These are phyloP conservation scores for barrel medic (Medicago truncatula) DNA, from an alignment of 306 rosid species.

Conservation along the genomic window DNA sequence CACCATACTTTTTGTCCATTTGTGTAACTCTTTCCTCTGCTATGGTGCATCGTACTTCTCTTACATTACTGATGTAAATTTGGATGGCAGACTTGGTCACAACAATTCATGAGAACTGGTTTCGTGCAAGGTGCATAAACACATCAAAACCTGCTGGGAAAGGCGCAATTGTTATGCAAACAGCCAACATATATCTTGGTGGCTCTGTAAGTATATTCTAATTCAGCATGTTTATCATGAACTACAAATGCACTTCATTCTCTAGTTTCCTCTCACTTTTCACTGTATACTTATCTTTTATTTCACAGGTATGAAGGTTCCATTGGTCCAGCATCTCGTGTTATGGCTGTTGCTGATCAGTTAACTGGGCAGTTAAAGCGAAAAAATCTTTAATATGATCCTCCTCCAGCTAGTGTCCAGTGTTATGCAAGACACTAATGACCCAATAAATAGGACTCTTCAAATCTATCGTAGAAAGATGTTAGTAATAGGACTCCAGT, in stretches of 20 bases:
- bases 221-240: slow-evolving; percentile 17
- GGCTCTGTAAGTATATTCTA: too few relatives aligned
- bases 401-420: background rate
- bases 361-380: slow-evolving; percentile 73
- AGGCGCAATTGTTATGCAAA: too few relatives aligned
- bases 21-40: too few relatives aligned
- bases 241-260: background rate
- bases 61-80: too few relatives aligned
- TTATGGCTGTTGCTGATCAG: slow-evolving; percentile 88
- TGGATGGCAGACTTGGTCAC: too few relatives aligned
- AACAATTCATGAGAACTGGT: slow-evolving; percentile 93
- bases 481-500: too few relatives aligned
- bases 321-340: slow-evolving; percentile 90
- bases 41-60: too few relatives aligned
- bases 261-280: background rate
- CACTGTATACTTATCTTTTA: slow-evolving; percentile 4
- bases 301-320: slow-evolving; percentile 84
- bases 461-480: background rate
- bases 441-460: background rate
- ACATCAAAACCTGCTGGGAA: too few relatives aligned
- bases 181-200: too few relatives aligned
- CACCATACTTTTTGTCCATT: too few relatives aligned
- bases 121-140: slow-evolving; percentile 94
- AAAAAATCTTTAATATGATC: slow-evolving; percentile 56
- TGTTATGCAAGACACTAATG: background rate